These are phyloP conservation scores for Malus orientalis DNA, from an alignment of 306 rosid genomes.

Conservation along the genomic window DNA sequence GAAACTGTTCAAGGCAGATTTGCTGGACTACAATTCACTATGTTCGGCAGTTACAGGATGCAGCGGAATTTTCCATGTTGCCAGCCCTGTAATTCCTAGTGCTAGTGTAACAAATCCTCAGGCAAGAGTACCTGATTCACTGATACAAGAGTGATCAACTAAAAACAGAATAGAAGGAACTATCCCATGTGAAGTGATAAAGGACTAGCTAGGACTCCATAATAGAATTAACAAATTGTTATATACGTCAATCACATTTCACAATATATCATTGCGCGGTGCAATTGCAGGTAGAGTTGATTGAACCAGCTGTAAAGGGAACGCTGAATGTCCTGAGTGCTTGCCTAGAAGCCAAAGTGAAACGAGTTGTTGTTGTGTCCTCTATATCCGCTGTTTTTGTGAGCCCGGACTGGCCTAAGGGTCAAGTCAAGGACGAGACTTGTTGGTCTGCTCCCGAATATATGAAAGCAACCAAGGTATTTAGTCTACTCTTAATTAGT, in stretches of 20 bases:
- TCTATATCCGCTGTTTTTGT: constrained; percentile 2
- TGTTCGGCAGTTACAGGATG: constrained; percentile 17
- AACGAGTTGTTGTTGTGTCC: constrained; percentile 21
- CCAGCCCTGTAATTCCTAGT: constrained; percentile 14
- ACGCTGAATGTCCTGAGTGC: constrained; percentile 20
- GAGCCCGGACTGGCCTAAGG: constrained; percentile 19
- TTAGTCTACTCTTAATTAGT: neutral
- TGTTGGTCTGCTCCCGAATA: constrained; percentile 30
- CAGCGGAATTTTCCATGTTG: constrained; percentile 29
- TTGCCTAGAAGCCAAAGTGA: constrained; percentile 16
- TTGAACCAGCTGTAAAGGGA: constrained; percentile 23
- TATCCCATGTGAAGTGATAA: neutral
- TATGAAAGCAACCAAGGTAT: constrained; percentile 16
- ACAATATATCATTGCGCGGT: neutral
- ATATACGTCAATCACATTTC: neutral
- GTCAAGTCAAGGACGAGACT: constrained; percentile 22
- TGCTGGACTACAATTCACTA: constrained; percentile 26
- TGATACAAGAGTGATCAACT: neutral
- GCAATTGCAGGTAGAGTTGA: constrained; percentile 12
- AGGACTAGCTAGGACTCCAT: no score
- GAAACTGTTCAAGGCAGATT: constrained; percentile 23
- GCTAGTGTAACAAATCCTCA: constrained; percentile 2
- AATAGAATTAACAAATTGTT: no score
- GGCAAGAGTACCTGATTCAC: neutral
- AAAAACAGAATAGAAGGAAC: neutral